Percentiles rank a stretch among this genome's conserved stretches.
phyloP scores from a whole-genome alignment of 345 rosid genomes.

The Citrus medica region DNA sequence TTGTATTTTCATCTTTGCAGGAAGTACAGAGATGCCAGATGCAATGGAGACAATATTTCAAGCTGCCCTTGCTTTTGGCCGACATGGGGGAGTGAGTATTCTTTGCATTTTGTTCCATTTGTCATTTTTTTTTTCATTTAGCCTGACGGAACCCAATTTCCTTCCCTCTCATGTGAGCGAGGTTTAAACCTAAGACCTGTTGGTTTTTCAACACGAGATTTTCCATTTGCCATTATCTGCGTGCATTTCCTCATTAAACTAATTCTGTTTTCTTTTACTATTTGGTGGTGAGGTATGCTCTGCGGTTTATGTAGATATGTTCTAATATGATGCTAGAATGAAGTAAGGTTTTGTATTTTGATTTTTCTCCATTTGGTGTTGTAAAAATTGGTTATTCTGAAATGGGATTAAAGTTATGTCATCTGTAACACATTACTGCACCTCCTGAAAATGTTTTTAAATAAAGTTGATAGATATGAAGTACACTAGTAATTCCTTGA shows the following conservation, averaged over 20 bases:
- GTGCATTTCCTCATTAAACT: background rate
- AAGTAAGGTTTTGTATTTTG: background rate
- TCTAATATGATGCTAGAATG: background rate
- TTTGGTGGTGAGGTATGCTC: background rate
- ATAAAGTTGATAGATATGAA: background rate
- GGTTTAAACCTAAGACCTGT: no score
- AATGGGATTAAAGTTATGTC: background rate
- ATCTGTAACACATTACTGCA: background rate
- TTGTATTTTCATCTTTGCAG: conserved; percentile 36
- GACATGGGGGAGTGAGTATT: conserved; percentile 72
- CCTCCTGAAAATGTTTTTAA: background rate
- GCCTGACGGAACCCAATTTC: no score
- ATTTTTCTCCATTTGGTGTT: background rate
- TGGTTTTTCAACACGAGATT: no score
- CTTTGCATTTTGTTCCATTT: background rate
- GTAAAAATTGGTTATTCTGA: background rate
- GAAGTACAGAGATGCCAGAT: conserved; percentile 80
- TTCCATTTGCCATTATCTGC: background rate
- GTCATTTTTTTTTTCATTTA: background rate
- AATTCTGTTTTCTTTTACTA: background rate
- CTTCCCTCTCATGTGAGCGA: no score
- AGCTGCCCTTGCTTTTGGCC: conserved; percentile 83
- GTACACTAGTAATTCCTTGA: background rate
- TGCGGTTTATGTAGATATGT: background rate
- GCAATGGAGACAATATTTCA: conserved; percentile 94